These are phyloP conservation scores for Trametes pubescens DNA, from an alignment of 1,284 basidiomycete genomes.

Conservation along the genomic window DNA sequence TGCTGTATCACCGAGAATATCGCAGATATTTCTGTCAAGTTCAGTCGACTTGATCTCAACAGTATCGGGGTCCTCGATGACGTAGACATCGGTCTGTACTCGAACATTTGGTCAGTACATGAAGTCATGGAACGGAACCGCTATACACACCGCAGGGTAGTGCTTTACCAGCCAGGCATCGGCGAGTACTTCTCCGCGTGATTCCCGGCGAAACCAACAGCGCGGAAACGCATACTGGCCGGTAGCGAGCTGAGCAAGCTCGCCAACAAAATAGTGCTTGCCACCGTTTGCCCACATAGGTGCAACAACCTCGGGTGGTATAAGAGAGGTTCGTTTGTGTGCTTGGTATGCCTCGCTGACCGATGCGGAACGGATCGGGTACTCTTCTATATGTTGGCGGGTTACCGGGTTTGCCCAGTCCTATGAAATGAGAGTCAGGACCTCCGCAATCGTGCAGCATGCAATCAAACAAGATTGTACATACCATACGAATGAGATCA, in stretches of 20 bases:
- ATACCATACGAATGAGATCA: slow-evolving; percentile 3
- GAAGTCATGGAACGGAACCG: neutral
- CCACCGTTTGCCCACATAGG: slow-evolving; percentile 7
- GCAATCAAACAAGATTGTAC: too few species aligned
- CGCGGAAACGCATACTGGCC: neutral
- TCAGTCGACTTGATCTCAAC: neutral
- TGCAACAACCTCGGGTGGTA: neutral
- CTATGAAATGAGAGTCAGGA: too few species aligned
- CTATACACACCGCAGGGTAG: neutral
- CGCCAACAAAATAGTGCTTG: slow-evolving; percentile 6
- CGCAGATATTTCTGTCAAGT: neutral
- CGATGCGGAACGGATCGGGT: neutral
- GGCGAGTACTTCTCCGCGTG: neutral
- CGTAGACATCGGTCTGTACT: neutral
- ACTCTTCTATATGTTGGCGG: slow-evolving; percentile 1
- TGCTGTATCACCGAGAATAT: neutral
- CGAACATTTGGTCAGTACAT: neutral
- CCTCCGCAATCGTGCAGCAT: too few species aligned
- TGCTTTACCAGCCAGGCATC: neutral
- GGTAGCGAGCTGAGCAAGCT: slow-evolving; percentile 3
- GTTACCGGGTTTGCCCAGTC: slow-evolving; percentile 4
- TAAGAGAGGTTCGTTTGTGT: neutral
- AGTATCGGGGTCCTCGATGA: neutral
- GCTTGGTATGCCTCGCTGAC: slow-evolving; percentile 5
- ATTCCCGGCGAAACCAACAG: neutral